Evolutionary conservation across 2,329 filamentous ascomycete genomes (phyloP).

Genomic region (Aspergillus aculeatinus): DNA sequence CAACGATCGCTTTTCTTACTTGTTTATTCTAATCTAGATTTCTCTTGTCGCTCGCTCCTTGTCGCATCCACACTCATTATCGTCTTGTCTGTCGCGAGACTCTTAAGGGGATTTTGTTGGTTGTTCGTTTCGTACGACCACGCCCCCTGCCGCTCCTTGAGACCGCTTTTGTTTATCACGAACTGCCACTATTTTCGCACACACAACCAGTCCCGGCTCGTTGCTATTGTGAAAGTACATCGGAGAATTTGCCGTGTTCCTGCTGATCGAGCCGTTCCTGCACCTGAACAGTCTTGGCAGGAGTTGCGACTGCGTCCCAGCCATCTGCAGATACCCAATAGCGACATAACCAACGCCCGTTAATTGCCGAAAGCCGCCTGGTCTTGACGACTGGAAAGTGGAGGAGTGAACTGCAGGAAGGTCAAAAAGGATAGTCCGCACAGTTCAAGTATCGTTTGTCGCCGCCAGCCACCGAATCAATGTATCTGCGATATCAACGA

Average conservation of each 20-base stretch:
- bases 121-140: conserved; percentile 13
- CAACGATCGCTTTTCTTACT: conserved; percentile 12
- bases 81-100: conserved; percentile 9
- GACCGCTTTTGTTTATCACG: conserved; percentile 17
- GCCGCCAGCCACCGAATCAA: conserved; percentile 16
- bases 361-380: not conserved
- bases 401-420: conserved; percentile 1
- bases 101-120: conserved; percentile 17
- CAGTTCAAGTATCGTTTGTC: conserved; percentile 3
- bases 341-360: not conserved
- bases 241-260: conserved; percentile 3
- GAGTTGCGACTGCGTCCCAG: conserved; percentile 7
- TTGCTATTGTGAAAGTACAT: not conserved
- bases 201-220: conserved; percentile 7
- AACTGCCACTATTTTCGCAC: conserved; percentile 8
- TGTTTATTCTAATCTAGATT: conserved; percentile 18
- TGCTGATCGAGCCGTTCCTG: not conserved
- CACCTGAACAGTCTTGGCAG: not conserved
- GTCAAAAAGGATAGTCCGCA: not conserved
- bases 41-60: conserved; percentile 28
- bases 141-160: conserved; percentile 30
- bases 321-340: not conserved
- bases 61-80: conserved; percentile 28
- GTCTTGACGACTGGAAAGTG: not conserved
- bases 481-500: conserved; percentile 13